phyloP scores from a whole-genome alignment of 768 basidiomycete genomes.

The Podaxis sp. region DNA sequence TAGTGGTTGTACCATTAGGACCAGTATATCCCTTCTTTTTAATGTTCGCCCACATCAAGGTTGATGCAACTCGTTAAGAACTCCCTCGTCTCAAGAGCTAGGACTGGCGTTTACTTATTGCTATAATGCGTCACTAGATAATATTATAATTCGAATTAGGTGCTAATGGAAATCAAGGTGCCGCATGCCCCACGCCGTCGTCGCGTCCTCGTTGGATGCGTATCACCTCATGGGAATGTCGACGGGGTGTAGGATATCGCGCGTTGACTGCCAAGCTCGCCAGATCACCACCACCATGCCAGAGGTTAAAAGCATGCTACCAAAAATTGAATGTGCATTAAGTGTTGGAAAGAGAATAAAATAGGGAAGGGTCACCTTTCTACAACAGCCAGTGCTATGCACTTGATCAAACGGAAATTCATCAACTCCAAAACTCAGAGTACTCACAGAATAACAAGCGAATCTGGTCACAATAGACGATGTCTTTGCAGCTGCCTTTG shows the following conservation, averaged over 20 bases:
- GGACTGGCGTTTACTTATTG: background rate
- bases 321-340: background rate
- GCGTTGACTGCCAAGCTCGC: slow-evolving; percentile 49
- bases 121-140: background rate
- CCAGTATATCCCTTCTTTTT: background rate
- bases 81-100: background rate
- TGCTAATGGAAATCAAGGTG: background rate
- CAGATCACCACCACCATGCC: slow-evolving; percentile 45
- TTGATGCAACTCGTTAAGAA: too few species aligned
- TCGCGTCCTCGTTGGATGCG: background rate
- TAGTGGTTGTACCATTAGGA: background rate
- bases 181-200: too few species aligned
- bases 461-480: slow-evolving; percentile 56
- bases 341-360: background rate
- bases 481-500: slow-evolving; percentile 32
- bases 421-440: background rate
- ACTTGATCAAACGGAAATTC: slow-evolving; percentile 19
- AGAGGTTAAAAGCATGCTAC: slow-evolving; percentile 41
- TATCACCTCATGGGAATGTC: background rate
- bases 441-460: slow-evolving; percentile 46
- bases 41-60: too few species aligned
- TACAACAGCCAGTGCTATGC: slow-evolving; percentile 36
- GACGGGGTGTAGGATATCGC: slow-evolving; percentile 22
- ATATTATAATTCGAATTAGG: background rate
- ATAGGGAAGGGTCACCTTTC: slow-evolving; percentile 38